Evolutionary conservation across 23 red algal species (phyloP).

Genomic region (Gracilaria domingensis): DNA sequence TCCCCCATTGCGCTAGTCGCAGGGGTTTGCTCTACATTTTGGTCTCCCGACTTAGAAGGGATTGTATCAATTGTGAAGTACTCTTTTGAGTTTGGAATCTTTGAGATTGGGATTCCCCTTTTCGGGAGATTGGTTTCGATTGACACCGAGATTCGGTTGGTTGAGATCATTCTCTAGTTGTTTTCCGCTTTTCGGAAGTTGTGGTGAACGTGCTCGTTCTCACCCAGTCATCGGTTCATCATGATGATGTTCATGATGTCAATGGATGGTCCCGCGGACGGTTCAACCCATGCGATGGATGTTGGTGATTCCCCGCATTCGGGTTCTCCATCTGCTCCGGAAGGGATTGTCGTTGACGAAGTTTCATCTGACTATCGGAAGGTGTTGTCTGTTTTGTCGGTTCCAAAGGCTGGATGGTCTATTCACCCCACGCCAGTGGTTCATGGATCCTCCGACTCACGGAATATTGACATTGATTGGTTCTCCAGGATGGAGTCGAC

Average conservation of each 20-base stretch:
- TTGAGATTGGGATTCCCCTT: background rate
- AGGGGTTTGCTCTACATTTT: background rate
- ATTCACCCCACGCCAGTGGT: background rate
- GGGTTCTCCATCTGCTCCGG: background rate
- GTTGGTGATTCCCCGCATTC: background rate
- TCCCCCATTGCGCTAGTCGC: no score
- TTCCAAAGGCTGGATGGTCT: background rate
- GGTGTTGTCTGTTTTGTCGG: background rate
- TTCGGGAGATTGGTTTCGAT: background rate
- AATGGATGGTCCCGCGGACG: background rate
- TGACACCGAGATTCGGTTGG: background rate
- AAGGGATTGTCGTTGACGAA: background rate
- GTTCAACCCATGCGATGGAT: background rate
- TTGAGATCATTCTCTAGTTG: background rate
- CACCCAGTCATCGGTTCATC: background rate
- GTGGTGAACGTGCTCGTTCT: background rate
- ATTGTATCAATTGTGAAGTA: no score
- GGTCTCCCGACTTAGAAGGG: conserved; percentile 20
- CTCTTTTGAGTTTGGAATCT: background rate
- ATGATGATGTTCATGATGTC: background rate
- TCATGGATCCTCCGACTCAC: background rate
- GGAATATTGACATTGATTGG: background rate
- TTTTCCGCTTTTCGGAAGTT: conserved; percentile 11
- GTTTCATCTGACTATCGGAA: background rate
- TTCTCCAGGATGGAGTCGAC: background rate